Evolutionary conservation across 208 protist species (phyloP).

Genomic region (Crithidia sp.): DNA sequence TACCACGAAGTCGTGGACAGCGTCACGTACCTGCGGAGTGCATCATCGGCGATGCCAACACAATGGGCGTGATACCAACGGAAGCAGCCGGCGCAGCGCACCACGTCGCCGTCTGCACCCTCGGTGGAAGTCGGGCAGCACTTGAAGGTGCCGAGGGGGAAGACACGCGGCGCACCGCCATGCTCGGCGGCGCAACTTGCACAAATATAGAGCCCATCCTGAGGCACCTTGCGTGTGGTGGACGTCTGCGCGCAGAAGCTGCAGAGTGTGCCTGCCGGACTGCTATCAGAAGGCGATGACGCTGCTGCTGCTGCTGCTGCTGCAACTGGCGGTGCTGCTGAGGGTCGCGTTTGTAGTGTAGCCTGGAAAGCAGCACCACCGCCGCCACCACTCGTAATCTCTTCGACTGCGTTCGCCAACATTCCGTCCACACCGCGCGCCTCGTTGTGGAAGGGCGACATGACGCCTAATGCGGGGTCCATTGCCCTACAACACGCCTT

Average conservation of each 20-base stretch:
- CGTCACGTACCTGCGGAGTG: constrained; percentile 63
- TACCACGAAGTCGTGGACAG: constrained; percentile 88
- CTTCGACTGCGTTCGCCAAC: constrained; percentile 58
- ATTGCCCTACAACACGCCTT: constrained; percentile 23
- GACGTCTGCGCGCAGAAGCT: constrained; percentile 43
- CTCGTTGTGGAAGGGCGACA: constrained; percentile 76
- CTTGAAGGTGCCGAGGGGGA: constrained; percentile 78
- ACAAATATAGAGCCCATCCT: constrained; percentile 76
- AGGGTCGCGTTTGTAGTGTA: not conserved
- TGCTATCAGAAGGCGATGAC: constrained; percentile 1
- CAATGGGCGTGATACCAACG: constrained; percentile 84
- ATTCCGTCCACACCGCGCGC: constrained; percentile 48
- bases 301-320: not conserved
- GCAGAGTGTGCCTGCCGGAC: constrained; percentile 37
- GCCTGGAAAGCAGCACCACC: not conserved
- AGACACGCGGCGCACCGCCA: constrained; percentile 24
- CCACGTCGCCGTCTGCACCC: constrained; percentile 66
- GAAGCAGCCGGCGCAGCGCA: constrained; percentile 68
- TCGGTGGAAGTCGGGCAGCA: constrained; percentile 82
- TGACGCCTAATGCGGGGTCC: constrained; percentile 76
- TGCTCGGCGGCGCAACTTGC: constrained; percentile 44
- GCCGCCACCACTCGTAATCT: constrained; percentile 32
- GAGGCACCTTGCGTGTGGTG: constrained; percentile 47
- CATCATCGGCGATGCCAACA: constrained; percentile 56
- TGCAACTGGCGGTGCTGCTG: too few species aligned